Percentiles rank a stretch among this genome's conserved stretches.
Evolutionary conservation across 2,329 filamentous ascomycete genomes (phyloP).

Genomic region (Trichoderma polysporum): DNA sequence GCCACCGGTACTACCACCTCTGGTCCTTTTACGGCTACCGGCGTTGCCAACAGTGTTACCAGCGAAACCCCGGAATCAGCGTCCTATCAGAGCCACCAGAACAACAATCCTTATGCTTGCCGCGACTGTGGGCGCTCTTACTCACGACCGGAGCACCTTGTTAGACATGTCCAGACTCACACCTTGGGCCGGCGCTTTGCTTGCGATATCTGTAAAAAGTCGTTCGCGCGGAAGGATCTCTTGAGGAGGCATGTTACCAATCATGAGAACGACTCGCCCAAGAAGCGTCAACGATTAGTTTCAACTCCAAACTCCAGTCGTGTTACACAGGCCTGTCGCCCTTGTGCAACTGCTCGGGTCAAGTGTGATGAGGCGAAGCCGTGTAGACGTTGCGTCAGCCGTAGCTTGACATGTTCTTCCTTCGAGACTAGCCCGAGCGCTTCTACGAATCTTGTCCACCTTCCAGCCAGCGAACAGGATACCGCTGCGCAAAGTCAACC

Average conservation of each 20-base stretch:
- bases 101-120: conserved; percentile 47
- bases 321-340: conserved; percentile 53
- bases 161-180: conserved; percentile 52
- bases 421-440: conserved; percentile 41
- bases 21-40: not conserved
- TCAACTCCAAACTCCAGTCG: conserved; percentile 47
- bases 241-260: conserved; percentile 53
- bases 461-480: conserved; percentile 39
- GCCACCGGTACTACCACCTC: not conserved
- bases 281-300: conserved; percentile 48
- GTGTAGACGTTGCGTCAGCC: conserved; percentile 50
- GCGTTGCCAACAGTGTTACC: not conserved
- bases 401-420: conserved; percentile 46
- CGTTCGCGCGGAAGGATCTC: conserved; percentile 54
- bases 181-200: conserved; percentile 51
- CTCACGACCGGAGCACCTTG: conserved; percentile 54
- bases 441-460: conserved; percentile 45
- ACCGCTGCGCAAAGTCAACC: conserved; percentile 23
- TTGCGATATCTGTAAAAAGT: conserved; percentile 53
- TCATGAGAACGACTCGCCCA: conserved; percentile 48
- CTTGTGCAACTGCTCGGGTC: conserved; percentile 52
- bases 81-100: conserved; percentile 27
- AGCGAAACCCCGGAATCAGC: conserved; percentile 11
- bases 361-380: conserved; percentile 58
- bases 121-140: conserved; percentile 53